phyloP scores from a whole-genome alignment of 2,329 filamentous ascomycete genomes.

The Leptographium procerum region DNA sequence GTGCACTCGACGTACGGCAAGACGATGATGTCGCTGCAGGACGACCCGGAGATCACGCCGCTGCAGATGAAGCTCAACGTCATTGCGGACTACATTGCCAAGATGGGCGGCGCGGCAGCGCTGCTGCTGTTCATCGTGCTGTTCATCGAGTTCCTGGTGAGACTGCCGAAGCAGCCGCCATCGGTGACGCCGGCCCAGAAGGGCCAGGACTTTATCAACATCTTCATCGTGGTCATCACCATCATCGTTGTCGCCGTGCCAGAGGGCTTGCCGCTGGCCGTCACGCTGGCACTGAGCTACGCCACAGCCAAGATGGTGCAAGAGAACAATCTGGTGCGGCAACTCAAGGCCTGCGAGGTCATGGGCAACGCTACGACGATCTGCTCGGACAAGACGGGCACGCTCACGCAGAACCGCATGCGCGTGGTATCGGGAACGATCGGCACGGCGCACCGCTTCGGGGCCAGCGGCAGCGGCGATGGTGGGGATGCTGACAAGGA shows the following conservation, averaged over 20 bases:
- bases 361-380: slow-evolving; percentile 59
- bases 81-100: slow-evolving; percentile 68
- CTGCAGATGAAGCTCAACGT: slow-evolving; percentile 65
- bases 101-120: slow-evolving; percentile 65
- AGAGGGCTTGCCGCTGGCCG: slow-evolving; percentile 64
- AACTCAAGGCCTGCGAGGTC: slow-evolving; percentile 67
- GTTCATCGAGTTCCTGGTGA: slow-evolving; percentile 72
- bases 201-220: slow-evolving; percentile 65
- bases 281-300: slow-evolving; percentile 67
- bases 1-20: slow-evolving; percentile 65
- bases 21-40: slow-evolving; percentile 62
- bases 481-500: slow-evolving; percentile 11
- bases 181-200: slow-evolving; percentile 53
- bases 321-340: slow-evolving; percentile 66
- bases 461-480: slow-evolving; percentile 21
- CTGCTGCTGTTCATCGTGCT: slow-evolving; percentile 73
- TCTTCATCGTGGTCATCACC: slow-evolving; percentile 68
- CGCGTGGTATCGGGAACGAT: slow-evolving; percentile 51
- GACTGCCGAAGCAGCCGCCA: slow-evolving; percentile 41
- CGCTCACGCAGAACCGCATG: slow-evolving; percentile 59
- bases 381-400: slow-evolving; percentile 59
- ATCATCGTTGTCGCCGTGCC: slow-evolving; percentile 73
- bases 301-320: slow-evolving; percentile 67
- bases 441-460: slow-evolving; percentile 44
- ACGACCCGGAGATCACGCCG: slow-evolving; percentile 63